Conservation (phyloP, 345 rosid genomes). For the Linum trigynum region DNA sequence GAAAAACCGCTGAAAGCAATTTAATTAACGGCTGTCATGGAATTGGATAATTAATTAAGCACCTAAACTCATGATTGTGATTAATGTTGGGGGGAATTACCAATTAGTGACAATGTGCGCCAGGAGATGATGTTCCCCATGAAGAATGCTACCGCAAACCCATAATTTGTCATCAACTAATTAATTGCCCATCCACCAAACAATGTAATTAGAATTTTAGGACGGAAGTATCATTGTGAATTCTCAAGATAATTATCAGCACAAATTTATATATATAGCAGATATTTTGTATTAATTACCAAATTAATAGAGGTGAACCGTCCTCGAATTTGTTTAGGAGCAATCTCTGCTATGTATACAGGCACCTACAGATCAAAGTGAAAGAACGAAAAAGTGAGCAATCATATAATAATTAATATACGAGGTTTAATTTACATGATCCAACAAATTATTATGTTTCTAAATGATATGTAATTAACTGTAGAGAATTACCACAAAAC, state of each 20-base stretch:
- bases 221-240: too few species aligned
- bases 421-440: too few species aligned
- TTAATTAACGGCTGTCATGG: too few species aligned
- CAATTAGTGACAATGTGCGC: constrained; percentile 55
- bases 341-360: constrained; percentile 72
- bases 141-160: constrained; percentile 48
- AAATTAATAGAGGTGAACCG: constrained; percentile 59
- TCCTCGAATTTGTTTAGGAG: constrained; percentile 69
- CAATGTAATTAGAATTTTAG: neutral
- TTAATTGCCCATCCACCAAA: neutral
- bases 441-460: too few species aligned
- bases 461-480: too few species aligned
- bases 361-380: constrained; percentile 40
- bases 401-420: constrained; percentile 1
- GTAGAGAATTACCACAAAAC: constrained; percentile 55
- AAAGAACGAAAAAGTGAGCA: neutral
- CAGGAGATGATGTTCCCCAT: constrained; percentile 57
- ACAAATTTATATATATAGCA: too few species aligned
- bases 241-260: too few species aligned
- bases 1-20: constrained; percentile 22
- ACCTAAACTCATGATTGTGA: too few species aligned
- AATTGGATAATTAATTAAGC: too few species aligned
- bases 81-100: constrained; percentile 20
- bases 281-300: constrained; percentile 20
- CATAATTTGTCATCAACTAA: constrained; percentile 66